A percentile compares a stretch with the other conserved stretches of the same genome.
Evolutionary conservation across 345 rosid genomes (phyloP).

Genomic region (Carallia brachiata): DNA sequence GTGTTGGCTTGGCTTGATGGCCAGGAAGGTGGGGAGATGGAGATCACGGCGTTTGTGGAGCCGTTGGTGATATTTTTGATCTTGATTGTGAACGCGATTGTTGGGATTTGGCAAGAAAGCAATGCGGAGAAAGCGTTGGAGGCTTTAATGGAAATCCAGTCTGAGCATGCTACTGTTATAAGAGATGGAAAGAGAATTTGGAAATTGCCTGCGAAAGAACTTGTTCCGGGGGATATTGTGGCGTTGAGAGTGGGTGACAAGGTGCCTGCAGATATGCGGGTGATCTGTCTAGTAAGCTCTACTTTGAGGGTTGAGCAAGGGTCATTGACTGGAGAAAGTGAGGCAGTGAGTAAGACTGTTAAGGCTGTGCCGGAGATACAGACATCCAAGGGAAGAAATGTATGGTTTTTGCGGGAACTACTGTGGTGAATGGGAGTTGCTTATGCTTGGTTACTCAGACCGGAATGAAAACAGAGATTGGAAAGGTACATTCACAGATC

Average conservation of each 20-base stretch:
- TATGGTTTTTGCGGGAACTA: slow-evolving; percentile 88
- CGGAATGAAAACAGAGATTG: slow-evolving; percentile 88
- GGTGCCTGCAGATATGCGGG: slow-evolving; percentile 90
- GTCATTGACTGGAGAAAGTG: slow-evolving; percentile 91
- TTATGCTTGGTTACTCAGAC: slow-evolving; percentile 71
- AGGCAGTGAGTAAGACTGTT: slow-evolving; percentile 76
- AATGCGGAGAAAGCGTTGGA: slow-evolving; percentile 92
- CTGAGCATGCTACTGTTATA: slow-evolving; percentile 64
- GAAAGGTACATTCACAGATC: slow-evolving; percentile 89
- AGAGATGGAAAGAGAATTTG: slow-evolving; percentile 56
- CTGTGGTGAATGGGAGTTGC: slow-evolving; percentile 84
- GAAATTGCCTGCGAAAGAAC: slow-evolving; percentile 67
- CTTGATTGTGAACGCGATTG: slow-evolving; percentile 83
- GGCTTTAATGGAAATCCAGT: slow-evolving; percentile 90
- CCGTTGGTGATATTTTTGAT: slow-evolving; percentile 87
- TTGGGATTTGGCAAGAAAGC: slow-evolving; percentile 92
- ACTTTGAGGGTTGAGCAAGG: slow-evolving; percentile 83
- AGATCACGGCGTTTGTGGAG: slow-evolving; percentile 85
- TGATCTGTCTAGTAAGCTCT: slow-evolving; percentile 63
- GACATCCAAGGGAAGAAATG: slow-evolving; percentile 90
- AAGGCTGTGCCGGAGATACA: slow-evolving; percentile 56
- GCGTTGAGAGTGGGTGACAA: slow-evolving; percentile 87
- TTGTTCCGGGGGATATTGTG: slow-evolving; percentile 90
- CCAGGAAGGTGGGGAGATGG: slow-evolving; percentile 88
- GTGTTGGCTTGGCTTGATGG: slow-evolving; percentile 79